phyloP scores from a whole-genome alignment of 2,329 filamentous ascomycete species.

The Colletotrichum plurivorum region DNA sequence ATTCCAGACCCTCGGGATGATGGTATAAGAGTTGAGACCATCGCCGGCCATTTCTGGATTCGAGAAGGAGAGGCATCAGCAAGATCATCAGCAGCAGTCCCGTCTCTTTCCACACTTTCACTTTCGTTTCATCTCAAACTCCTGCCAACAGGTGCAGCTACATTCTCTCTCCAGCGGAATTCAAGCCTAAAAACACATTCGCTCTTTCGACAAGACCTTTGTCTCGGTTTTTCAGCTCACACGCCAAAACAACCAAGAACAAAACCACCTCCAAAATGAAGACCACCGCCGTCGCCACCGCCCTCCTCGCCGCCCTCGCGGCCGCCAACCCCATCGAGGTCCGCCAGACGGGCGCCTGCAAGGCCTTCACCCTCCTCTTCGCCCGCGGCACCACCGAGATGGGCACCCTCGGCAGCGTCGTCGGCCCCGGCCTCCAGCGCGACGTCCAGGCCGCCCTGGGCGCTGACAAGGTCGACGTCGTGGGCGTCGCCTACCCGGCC shows the following conservation, averaged over 20 bases:
- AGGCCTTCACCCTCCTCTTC: constrained; percentile 66
- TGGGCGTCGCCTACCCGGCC: constrained; percentile 68
- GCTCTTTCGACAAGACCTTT: constrained; percentile 18
- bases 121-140: neutral
- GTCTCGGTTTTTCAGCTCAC: neutral
- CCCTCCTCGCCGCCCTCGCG: constrained; percentile 46
- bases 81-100: constrained; percentile 8
- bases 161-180: neutral
- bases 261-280: constrained; percentile 44
- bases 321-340: constrained; percentile 40
- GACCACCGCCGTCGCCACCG: constrained; percentile 49
- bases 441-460: constrained; percentile 58
- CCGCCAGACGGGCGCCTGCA: constrained; percentile 49
- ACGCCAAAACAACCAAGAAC: neutral
- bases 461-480: constrained; percentile 61
- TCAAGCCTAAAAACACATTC: neutral
- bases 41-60: neutral
- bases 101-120: constrained; percentile 1
- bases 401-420: constrained; percentile 64
- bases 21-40: constrained; percentile 25
- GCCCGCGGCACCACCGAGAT: constrained; percentile 67
- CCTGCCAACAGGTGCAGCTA: constrained; percentile 11
- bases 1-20: neutral
- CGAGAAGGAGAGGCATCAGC: neutral
- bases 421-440: constrained; percentile 65